Evolutionary conservation across 805 yeast genomes (phyloP), one percentile per base, ranked within the genome.

Genomic region (Metschnikowia matae): DNA sequence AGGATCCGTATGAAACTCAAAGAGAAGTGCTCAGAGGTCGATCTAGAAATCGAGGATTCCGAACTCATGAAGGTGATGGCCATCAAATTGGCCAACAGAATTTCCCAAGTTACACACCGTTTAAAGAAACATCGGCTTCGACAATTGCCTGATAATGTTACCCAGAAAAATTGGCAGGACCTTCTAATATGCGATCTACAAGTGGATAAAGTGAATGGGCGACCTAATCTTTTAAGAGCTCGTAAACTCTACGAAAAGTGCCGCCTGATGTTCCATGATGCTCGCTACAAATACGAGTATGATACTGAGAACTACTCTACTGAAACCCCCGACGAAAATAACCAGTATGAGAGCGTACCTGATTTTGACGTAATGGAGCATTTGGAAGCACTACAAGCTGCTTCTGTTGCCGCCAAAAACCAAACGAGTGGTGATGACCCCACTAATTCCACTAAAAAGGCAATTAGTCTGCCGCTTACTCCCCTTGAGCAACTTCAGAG

Each of bases 261-360:
- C 51, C 66, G 67, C 23, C 33, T 48, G 11, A 45, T 67, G 40
- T 70, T 73, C 40, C 58, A 57, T 7, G 56, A 62, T 8, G 58
- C 58, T 1, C 45, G 50, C 8, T 70, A 59, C 50, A 53, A 57
- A 14, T 72, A 71, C 47, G 65, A 68, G 38, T 63, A 60, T 42
- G 66, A 66, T 13, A 56, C 52, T 5, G 56, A 49, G 3, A 53
- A 35, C 10, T 54, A 56, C 21, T 35, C 34, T 2, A 48, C 40
- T 2, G 51, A 23, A 5, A 54, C 48, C 4, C 37, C 26, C 2
- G 56, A 38, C 4, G 54, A 47, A 1, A 21, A 44, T 17, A 35
- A 35, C 10, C 46, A 29, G 23, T 45, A 31, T 14, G 55, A 43
- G 15, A 44, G 46, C 1, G 55, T 48, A 15, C 58, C 59, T 3